Conservation (phyloP, 164 flowering plant genomes). For the Pachysandra terminalis region DNA sequence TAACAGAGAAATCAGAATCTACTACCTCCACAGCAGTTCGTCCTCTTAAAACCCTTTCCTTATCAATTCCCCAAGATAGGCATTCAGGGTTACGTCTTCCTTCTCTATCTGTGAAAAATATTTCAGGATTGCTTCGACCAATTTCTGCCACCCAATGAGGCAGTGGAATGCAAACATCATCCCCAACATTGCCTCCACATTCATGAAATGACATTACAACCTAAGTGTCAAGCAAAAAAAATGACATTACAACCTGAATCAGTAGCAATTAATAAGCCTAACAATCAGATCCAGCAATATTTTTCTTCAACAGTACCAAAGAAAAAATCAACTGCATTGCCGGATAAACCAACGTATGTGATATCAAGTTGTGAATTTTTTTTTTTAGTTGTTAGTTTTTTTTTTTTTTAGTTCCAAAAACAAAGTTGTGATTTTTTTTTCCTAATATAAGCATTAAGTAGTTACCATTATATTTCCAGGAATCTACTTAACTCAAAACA, state of each 20-base stretch:
- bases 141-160: slow-evolving; percentile 98
- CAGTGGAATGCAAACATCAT: slow-evolving; percentile 91
- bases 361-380: background rate
- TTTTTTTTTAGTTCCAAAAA: too few relatives aligned
- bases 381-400: background rate
- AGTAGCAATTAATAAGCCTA: slow-evolving; percentile 13
- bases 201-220: slow-evolving; percentile 98
- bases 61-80: slow-evolving; percentile 96
- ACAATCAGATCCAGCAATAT: slow-evolving; percentile 1
- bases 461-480: background rate
- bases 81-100: slow-evolving; percentile 95
- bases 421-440: background rate
- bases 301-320: background rate
- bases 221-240: too few relatives aligned
- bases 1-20: background rate
- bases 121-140: slow-evolving; percentile 84
- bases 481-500: background rate
- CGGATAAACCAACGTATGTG: background rate
- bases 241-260: slow-evolving; percentile 83
- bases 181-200: slow-evolving; percentile 98
- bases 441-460: background rate
- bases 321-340: background rate
- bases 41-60: slow-evolving; percentile 84
- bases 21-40: slow-evolving; percentile 94
- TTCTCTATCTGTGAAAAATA: slow-evolving; percentile 86